These are phyloP conservation scores for Moricandia arvensis DNA, from an alignment of 345 rosid species.

Conservation along the genomic window DNA sequence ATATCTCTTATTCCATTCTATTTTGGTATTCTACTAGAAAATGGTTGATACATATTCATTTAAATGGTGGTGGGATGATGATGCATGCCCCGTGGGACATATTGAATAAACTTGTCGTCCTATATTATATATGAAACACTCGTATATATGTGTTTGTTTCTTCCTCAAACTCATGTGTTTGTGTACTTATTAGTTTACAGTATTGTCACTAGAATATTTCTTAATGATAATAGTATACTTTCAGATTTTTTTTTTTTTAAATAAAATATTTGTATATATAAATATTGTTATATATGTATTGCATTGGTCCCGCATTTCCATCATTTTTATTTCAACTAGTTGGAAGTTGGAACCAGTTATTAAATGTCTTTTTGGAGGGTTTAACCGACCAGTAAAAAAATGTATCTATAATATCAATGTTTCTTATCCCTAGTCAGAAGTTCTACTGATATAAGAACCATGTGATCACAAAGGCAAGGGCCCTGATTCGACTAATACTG, in stretches of 20 bases:
- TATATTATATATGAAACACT: neutral
- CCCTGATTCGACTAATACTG: neutral
- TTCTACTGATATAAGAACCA: neutral
- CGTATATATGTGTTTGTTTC: neutral
- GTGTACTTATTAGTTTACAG: neutral
- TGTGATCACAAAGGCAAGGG: neutral
- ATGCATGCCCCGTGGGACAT: constrained; percentile 18
- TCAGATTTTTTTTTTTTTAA: no score
- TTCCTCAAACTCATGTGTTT: neutral
- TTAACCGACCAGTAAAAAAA: no score
- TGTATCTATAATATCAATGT: no score
- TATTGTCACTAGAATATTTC: neutral
- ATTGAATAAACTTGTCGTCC: constrained; percentile 12
- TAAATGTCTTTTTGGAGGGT: no score
- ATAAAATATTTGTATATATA: no score
- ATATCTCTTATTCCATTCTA: neutral
- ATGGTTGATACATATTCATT: neutral
- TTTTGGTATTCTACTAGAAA: neutral
- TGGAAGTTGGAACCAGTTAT: no score
- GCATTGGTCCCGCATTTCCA: no score
- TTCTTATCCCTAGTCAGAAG: neutral
- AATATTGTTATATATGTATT: no score
- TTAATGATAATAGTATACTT: no score
- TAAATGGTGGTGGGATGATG: constrained; percentile 21
- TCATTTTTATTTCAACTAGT: no score